These are phyloP conservation scores for Cucumis cinereus DNA, from an alignment of 306 rosid species.

Conservation along the genomic window DNA sequence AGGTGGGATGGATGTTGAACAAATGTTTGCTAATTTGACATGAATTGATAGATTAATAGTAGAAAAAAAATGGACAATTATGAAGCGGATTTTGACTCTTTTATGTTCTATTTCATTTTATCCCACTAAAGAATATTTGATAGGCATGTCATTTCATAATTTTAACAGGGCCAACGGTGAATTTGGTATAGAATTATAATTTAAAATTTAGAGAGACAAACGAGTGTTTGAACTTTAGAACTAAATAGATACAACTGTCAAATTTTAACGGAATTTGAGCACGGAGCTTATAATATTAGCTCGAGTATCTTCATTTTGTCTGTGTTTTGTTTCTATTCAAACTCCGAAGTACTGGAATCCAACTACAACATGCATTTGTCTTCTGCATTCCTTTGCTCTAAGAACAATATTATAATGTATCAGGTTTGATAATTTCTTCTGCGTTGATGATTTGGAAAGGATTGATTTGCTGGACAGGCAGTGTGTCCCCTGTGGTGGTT, in stretches of 20 bases:
- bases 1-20: neutral
- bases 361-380: neutral
- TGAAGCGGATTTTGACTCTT: neutral
- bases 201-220: neutral
- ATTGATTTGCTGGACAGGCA: slow-evolving; percentile 50
- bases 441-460: slow-evolving; percentile 72
- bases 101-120: neutral
- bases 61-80: neutral
- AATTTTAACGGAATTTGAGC: neutral
- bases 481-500: slow-evolving; percentile 71
- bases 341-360: neutral
- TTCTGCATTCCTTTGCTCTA: neutral
- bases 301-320: neutral
- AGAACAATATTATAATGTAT: neutral
- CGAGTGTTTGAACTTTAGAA: neutral
- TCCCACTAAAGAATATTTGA: neutral
- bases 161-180: neutral
- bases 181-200: neutral
- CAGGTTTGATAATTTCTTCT: slow-evolving; percentile 54
- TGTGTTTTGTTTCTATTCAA: neutral
- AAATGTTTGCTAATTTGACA: neutral
- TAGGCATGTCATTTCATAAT: too few species aligned
- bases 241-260: neutral
- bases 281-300: neutral
- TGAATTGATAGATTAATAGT: neutral